These are phyloP conservation scores for Eucalyptus curtisii DNA, from an alignment of 345 rosid species.

Conservation along the genomic window DNA sequence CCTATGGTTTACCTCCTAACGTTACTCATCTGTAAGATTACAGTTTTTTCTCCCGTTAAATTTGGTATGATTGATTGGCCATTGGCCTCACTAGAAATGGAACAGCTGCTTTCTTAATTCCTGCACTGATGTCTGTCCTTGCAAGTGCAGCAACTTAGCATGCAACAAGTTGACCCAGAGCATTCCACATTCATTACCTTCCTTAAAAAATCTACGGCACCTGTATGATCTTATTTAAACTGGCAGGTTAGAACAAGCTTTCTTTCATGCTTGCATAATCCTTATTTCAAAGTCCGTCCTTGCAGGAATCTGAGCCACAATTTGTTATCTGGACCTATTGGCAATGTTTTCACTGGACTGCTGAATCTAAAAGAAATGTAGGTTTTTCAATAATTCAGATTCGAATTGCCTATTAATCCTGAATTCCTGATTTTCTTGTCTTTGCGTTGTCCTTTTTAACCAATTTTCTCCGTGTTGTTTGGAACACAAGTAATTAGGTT, in stretches of 20 bases:
- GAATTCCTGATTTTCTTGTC: neutral
- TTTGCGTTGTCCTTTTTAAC: neutral
- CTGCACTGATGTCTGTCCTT: neutral
- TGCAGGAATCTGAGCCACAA: conserved; percentile 90
- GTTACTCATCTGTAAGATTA: conserved; percentile 62
- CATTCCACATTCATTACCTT: conserved; percentile 59
- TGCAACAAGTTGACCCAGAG: conserved; percentile 49
- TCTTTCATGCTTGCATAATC: neutral
- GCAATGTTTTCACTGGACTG: conserved; percentile 66
- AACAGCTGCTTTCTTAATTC: neutral
- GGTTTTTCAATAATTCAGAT: neutral
- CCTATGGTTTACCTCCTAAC: conserved; percentile 63
- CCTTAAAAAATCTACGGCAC: conserved; percentile 40
- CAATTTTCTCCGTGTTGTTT: neutral
- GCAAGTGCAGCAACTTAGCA: conserved; percentile 56
- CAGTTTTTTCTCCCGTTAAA: neutral
- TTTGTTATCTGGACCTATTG: conserved; percentile 64
- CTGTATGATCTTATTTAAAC: conserved; percentile 32
- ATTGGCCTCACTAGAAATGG: neutral
- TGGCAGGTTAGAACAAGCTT: neutral
- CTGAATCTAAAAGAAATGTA: conserved; percentile 68
- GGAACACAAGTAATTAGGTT: neutral
- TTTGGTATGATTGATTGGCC: neutral
- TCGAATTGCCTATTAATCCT: neutral
- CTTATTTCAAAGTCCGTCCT: neutral